Percentiles rank a stretch among this genome's conserved stretches.
Evolutionary conservation across 2,329 filamentous ascomycete genomes (phyloP).

Genomic region (Exophiala sp.): DNA sequence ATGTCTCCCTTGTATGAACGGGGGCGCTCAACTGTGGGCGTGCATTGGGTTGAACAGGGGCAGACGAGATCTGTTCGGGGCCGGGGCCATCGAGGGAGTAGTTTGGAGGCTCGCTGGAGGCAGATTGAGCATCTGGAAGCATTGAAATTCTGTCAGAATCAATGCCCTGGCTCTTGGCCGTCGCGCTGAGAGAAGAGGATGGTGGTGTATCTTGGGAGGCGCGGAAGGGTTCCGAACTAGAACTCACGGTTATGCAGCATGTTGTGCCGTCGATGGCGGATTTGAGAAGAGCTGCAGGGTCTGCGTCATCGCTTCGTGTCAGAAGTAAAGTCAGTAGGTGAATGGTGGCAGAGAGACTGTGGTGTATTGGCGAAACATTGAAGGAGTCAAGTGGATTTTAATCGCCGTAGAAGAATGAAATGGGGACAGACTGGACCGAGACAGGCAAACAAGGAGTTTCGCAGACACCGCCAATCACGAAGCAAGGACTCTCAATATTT

Average conservation of each 20-base stretch:
- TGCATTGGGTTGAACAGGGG: constrained; percentile 5
- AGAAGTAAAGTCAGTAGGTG: neutral
- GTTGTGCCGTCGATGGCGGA: constrained; percentile 24
- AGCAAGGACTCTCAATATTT: constrained; percentile 1
- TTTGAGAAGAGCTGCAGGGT: constrained; percentile 8
- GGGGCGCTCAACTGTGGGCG: constrained; percentile 34
- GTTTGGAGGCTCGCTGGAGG: constrained; percentile 15
- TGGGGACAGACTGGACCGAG: neutral
- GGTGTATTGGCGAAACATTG: neutral
- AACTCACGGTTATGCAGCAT: constrained; percentile 28
- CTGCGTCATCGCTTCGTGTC: constrained; percentile 21
- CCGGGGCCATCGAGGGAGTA: constrained; percentile 23
- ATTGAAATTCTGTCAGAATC: constrained; percentile 17
- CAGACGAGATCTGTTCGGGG: constrained; percentile 20
- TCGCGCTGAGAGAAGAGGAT: neutral
- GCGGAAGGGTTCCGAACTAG: constrained; percentile 21
- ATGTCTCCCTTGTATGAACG: constrained; percentile 42
- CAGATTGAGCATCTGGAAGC: constrained; percentile 21
- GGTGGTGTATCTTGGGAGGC: neutral
- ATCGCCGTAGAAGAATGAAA: constrained; percentile 3
- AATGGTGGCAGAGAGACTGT: neutral
- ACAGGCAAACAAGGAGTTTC: constrained; percentile 1
- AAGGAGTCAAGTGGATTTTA: neutral
- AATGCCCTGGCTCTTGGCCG: neutral
- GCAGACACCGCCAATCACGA: constrained; percentile 2